A percentile compares a stretch with the other conserved stretches of the same genome.
These are phyloP conservation scores for Diaporthe amygdali DNA, from an alignment of 2,329 filamentous ascomycete species.

Conservation along the genomic window DNA sequence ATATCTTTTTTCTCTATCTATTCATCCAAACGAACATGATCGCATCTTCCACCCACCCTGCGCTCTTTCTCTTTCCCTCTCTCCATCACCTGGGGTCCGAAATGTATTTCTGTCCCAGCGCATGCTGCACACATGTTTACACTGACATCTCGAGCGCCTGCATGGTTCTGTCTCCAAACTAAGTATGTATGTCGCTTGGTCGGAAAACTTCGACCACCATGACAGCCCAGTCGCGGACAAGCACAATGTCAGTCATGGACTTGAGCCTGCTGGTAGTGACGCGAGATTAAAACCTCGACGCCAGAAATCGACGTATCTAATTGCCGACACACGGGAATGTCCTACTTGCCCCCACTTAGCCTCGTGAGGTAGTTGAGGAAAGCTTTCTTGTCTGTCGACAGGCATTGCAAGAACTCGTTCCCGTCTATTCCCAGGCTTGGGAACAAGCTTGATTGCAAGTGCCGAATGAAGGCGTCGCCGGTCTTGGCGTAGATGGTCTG, in stretches of 20 bases:
- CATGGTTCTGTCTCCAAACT: neutral
- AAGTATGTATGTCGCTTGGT: neutral
- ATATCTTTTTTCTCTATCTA: conserved; percentile 21
- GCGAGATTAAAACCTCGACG: neutral
- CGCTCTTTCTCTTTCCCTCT: neutral
- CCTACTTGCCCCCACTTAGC: conserved; percentile 34
- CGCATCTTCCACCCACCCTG: neutral
- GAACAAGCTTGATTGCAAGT: conserved; percentile 69
- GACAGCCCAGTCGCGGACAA: neutral
- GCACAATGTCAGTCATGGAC: neutral
- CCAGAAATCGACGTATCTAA: neutral
- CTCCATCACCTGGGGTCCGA: neutral
- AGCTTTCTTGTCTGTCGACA: conserved; percentile 66
- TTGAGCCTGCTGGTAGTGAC: neutral
- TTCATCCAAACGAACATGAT: neutral
- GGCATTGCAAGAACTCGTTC: conserved; percentile 60
- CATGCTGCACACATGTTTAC: neutral
- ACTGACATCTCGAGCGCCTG: neutral
- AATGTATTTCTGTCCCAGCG: neutral
- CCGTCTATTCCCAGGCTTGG: conserved; percentile 68
- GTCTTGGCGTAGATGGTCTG: conserved; percentile 91
- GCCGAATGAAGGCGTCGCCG: conserved; percentile 77
- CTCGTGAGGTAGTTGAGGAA: conserved; percentile 68
- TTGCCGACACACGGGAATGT: neutral
- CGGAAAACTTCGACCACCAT: neutral